Evolutionary conservation across 2,329 filamentous ascomycete species (phyloP), one percentile per base, ranked within the genome.

Genomic region (Arthrocladium fulminans): DNA sequence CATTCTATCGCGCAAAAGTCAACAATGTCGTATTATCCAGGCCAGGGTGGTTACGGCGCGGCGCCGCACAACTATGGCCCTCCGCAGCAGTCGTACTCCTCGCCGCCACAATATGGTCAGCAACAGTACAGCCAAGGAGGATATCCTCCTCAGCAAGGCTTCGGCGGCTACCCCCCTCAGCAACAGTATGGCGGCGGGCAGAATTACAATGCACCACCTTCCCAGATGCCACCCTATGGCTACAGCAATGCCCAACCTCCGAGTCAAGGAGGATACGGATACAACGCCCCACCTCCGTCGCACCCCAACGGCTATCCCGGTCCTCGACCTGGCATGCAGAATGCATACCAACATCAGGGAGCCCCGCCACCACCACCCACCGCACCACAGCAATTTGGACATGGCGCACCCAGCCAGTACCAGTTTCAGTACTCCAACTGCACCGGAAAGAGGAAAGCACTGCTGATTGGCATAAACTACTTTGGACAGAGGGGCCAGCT

Each of bases 391-490:
- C 73, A 76, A 53, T 92, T 92, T 61, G 86, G 88, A 48, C 74
- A 81, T 52, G 88, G 88, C 49, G 88, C 89, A 12, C 88, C 88
- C 15, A 75, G 80, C 54, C 76, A 76, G 59, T 95, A 95, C 66
- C 80, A 75, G 38, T 97, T 89, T 67, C 86, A 90, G 66, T 96
- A 96, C 67, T 95, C 88, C 40, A 84, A 84, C 57, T 97, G 89
- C 65, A 94, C 85, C 3, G 90, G 89, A 39, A 80, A 82, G 59
- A 76, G 89, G 63, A 96, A 96, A 71, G 90, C 89, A 3, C 72
- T 96, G 24, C 69, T 97, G 52, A 90, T 96, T 58, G 90, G 90
- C 48, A 95, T 96, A 73, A 96, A 96, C 70, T 96, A 97, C 69
- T 96, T 96, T 63, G 83, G 85, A 45, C 89, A 96, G 69, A 81